Evolutionary conservation across 495 filamentous ascomycete species (phyloP), one percentile per base, ranked within the genome.

Genomic region (Alectoria sarmentosa): DNA sequence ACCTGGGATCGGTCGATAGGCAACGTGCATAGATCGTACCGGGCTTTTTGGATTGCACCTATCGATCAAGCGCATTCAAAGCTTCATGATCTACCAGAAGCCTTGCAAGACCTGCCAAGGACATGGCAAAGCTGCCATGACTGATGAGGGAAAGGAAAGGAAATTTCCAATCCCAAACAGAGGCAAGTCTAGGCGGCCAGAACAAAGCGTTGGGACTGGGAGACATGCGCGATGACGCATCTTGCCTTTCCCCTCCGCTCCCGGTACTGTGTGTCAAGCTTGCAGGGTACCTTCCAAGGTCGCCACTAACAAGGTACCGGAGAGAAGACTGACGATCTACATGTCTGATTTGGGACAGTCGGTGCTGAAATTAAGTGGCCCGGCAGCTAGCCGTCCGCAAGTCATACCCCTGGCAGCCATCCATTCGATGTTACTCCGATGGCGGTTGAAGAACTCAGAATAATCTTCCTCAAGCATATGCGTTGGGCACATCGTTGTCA

Each of bases 401-500:
- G 30, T 34, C 52, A 55, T 55, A 34, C 30, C 52, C 52, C 30
- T 34, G 28, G 28, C 5, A 34, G 52, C 52, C 52, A 21, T 19
- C 30, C 52, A 54, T 34, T 55, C 30, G 13, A 55, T 34, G 52
- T 34, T 2, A 55, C 26, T 21, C 17, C 30, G 7, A 55, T 55
- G 52, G 52, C 52, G 28, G 17, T 34, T 34, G 11, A 17, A 21
- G 10, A 34, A 8, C 30, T 34, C 28, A 34, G 34, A 55, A 30
- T 19, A 8, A 34, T 55, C 52, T 34, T 55, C 30, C 52, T 30
- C 52, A 55, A 19, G 30, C 52, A 32, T 36, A 32, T 55, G 52
- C 17, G 52, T 55, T 55, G 52, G 52, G 52, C 52, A 32, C 30
- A 55, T 55, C 30, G 28, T n/a, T 55, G 52, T 55, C 52, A 55